Evolutionary conservation across 2,329 filamentous ascomycete species (phyloP), one percentile per base, ranked within the genome.

Genomic region (Colletotrichum sp.): DNA sequence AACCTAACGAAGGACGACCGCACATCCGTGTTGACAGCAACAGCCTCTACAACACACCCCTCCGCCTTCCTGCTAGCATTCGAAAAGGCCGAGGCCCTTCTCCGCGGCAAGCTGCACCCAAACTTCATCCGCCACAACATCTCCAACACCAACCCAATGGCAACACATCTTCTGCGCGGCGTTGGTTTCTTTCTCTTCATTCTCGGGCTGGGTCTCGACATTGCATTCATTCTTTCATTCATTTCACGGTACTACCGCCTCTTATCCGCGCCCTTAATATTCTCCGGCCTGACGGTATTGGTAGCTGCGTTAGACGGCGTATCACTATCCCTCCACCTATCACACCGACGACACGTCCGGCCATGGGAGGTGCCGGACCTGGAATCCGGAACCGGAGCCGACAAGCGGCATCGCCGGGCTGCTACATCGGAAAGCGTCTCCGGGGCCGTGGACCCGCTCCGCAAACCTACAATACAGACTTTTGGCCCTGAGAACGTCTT

Each of bases 1-100:
- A 83, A 83, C 32, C 80, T 88, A 12, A 81, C 84, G 1, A 77
- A 81, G 15, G 76, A 80, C n/a, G 85, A 87, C 72, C 84, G 85
- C 28, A 79, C 80, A 6, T 79, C 82, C 13, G 85, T 86, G 21
- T 82, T 87, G 26, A 83, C 83, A 21, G 86, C 86, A 1, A 79
- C 84, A 0, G 81, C 84, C 65, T 82, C 84, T 38, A 88, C 87
- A 1, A 88, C 86, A 3, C 87, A 88, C 77, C 86, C 87, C 1
- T 87, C 86, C 1, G 85, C 85, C 2, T 82, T 88, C 6, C 80
- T 86, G 0, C 82, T 84, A 0, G 85, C 84, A 9, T 84, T 85
- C 58, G 78, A 84, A 15, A 80, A 83, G 8, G 81, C 83, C 70
- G 86, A 88, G 71, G 78, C 82, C 15, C 77, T 79, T 6, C 80